phyloP scores from a whole-genome alignment of 1,284 basidiomycete genomes.

The Cryptococcus floricola region DNA sequence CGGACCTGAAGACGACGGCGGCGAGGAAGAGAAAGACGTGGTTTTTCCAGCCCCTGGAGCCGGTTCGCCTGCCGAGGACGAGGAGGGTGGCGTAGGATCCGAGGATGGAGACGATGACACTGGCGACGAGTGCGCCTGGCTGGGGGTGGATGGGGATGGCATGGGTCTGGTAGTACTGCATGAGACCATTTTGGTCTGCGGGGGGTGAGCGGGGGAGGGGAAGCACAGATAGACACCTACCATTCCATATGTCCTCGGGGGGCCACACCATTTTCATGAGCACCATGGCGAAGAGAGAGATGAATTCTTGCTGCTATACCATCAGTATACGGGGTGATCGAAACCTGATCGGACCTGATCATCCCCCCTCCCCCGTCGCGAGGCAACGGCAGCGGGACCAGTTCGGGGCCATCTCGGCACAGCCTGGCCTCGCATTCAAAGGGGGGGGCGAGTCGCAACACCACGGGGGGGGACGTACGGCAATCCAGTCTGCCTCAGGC shows the following conservation, averaged over 20 bases:
- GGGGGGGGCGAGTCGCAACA: no score
- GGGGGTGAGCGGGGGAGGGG: conserved; percentile 2
- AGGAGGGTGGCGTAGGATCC: conserved; percentile 53
- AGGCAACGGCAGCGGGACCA: no score
- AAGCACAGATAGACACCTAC: conserved; percentile 12
- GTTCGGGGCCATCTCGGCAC: no score
- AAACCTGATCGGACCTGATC: no score
- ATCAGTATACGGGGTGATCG: no score
- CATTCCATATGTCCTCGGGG: conserved; percentile 30
- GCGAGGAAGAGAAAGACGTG: conserved; percentile 53
- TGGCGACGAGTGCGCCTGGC: conserved; percentile 51
- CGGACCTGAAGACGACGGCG: conserved; percentile 64
- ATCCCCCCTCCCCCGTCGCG: no score
- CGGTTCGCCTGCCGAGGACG: conserved; percentile 51
- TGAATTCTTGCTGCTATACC: no score
- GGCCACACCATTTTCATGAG: conserved; percentile 16
- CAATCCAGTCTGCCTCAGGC: no score
- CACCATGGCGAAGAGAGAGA: no score
- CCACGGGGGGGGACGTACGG: no score
- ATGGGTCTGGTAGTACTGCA: conserved; percentile 43
- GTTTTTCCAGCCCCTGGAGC: conserved; percentile 49
- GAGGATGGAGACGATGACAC: conserved; percentile 52
- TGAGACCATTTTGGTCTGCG: conserved; percentile 38
- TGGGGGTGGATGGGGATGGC: conserved; percentile 49
- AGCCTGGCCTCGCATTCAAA: no score